A percentile compares a stretch with the other conserved stretches of the same genome.
Conservation (phyloP, 176 grass and related monocot species). For the Ananas comosus region DNA sequence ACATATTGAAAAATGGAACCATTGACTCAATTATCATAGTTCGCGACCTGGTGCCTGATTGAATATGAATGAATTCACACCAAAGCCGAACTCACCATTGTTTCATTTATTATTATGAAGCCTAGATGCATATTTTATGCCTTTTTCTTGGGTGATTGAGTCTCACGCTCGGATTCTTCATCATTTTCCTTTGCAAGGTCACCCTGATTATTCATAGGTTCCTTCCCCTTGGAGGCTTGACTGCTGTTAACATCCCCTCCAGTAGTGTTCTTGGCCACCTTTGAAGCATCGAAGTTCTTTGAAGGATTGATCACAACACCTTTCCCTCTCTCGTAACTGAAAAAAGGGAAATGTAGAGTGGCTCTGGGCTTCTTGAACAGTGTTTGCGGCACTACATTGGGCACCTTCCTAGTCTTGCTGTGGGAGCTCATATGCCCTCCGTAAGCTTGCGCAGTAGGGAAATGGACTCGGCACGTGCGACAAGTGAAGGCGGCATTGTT, state of each 20-base stretch:
- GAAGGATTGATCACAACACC: not conserved
- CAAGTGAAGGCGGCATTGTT: slow-evolving; percentile 9
- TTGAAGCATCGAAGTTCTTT: not conserved
- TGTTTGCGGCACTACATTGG: not conserved
- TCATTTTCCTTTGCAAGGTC: not conserved
- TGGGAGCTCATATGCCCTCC: slow-evolving; percentile 30
- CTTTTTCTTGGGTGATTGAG: no score
- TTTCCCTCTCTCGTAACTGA: not conserved
- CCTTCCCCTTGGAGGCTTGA: not conserved
- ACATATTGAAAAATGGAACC: no score
- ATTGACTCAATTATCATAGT: no score
- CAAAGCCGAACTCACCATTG: no score
- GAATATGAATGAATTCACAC: no score
- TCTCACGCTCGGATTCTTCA: not conserved
- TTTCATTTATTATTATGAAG: no score
- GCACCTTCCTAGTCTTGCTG: slow-evolving; percentile 8
- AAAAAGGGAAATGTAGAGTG: not conserved
- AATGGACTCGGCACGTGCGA: not conserved
- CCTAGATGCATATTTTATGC: no score
- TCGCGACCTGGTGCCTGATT: no score
- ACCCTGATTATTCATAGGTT: not conserved
- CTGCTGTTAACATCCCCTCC: not conserved
- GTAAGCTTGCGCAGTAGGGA: slow-evolving; percentile 19
- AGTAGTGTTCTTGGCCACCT: not conserved
- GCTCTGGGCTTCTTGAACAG: not conserved